These are phyloP conservation scores for Wickerhamomyces mucosus DNA, from an alignment of 805 yeast genomes.

Conservation along the genomic window DNA sequence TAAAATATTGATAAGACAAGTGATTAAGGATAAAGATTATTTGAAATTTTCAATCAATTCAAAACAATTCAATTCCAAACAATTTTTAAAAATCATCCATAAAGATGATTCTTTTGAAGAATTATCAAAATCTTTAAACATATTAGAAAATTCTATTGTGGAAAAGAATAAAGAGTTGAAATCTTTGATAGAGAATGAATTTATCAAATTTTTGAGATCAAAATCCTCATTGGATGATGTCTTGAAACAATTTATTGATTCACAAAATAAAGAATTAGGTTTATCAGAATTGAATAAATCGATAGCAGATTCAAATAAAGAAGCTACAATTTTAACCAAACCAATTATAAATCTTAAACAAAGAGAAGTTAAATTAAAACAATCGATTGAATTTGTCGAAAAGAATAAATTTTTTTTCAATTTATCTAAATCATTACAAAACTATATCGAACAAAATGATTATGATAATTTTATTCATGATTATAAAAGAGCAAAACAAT, in stretches of 20 bases:
- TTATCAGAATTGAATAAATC: constrained; percentile 29
- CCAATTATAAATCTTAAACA: constrained; percentile 47
- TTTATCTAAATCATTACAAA: constrained; percentile 40
- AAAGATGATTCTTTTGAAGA: constrained; percentile 43
- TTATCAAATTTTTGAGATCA: constrained; percentile 52
- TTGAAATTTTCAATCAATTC: constrained; percentile 44
- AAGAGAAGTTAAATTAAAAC: constrained; percentile 38
- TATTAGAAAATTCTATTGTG: constrained; percentile 38
- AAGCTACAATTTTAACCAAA: constrained; percentile 43
- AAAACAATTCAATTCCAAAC: constrained; percentile 47
- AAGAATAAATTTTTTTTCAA: constrained; percentile 45
- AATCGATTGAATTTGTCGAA: constrained; percentile 41
- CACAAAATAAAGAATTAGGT: constrained; percentile 16
- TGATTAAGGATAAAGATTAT: constrained; percentile 26
- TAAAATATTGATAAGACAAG: constrained; percentile 34
- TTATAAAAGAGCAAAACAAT: constrained; percentile 40
- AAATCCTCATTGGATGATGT: constrained; percentile 58
- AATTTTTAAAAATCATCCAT: constrained; percentile 47
- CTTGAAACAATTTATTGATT: constrained; percentile 39
- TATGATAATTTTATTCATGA: constrained; percentile 49
- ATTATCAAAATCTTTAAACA: constrained; percentile 36
- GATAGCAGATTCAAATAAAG: constrained; percentile 39
- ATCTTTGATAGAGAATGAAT: constrained; percentile 46
- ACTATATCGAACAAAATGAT: constrained; percentile 37
- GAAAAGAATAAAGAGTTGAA: constrained; percentile 41